phyloP scores from a whole-genome alignment of 176 grass and related monocot species.

The Rhynchospora pubera region DNA sequence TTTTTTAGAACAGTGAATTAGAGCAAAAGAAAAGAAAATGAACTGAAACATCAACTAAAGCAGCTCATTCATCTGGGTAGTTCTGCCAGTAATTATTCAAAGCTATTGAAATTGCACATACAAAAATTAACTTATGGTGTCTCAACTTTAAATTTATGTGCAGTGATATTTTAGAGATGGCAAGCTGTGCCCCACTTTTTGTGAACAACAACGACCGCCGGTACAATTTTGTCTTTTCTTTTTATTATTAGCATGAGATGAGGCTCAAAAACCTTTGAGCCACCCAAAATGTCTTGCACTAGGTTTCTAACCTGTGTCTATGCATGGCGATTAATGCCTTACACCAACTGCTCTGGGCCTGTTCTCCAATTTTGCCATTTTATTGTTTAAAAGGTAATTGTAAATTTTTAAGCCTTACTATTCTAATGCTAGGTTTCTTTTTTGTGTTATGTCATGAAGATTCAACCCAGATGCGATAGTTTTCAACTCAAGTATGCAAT shows the following conservation, averaged over 20 bases:
- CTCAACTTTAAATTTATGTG: slow-evolving; percentile 27
- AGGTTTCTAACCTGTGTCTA: neutral
- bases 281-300: neutral
- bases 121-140: neutral
- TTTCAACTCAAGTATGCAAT: slow-evolving; percentile 77
- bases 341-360: neutral
- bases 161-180: slow-evolving; percentile 93
- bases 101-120: neutral
- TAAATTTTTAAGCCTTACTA: neutral
- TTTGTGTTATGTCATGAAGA: slow-evolving; percentile 35
- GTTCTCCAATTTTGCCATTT: neutral
- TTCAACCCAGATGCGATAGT: slow-evolving; percentile 91
- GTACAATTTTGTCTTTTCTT: slow-evolving; percentile 34
- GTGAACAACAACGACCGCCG: slow-evolving; percentile 76
- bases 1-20: neutral
- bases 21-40: neutral
- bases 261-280: neutral
- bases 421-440: neutral
- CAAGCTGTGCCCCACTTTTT: slow-evolving; percentile 89
- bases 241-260: neutral
- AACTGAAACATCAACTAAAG: neutral
- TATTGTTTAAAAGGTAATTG: slow-evolving; percentile 10
- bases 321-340: neutral
- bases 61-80: neutral
- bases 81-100: neutral